Evolutionary conservation across 2,329 filamentous ascomycete genomes (phyloP).

Genomic region (Chrysoporthe puriensis): DNA sequence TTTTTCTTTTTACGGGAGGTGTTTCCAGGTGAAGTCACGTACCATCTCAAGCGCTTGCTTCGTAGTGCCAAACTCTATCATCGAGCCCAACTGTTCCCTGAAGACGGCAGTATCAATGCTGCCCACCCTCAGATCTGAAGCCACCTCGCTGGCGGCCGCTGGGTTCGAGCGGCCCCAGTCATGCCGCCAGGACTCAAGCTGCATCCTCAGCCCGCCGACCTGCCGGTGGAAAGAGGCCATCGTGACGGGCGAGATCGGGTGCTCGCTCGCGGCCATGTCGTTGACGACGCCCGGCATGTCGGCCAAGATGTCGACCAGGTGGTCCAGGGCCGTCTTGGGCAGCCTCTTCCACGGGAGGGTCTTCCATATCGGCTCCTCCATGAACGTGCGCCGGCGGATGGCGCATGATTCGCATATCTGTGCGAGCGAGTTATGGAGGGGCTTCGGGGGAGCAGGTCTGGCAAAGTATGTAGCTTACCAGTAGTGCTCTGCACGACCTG

Average conservation of each 20-base stretch:
- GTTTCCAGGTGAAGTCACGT: neutral
- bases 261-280: slow-evolving; percentile 28
- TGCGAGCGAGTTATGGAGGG: neutral
- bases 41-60: slow-evolving; percentile 27
- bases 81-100: slow-evolving; percentile 22
- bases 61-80: slow-evolving; percentile 26
- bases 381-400: slow-evolving; percentile 31
- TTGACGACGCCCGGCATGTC: slow-evolving; percentile 32
- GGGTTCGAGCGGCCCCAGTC: slow-evolving; percentile 17
- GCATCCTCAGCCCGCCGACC: slow-evolving; percentile 12
- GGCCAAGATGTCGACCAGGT: slow-evolving; percentile 33
- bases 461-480: slow-evolving; percentile 23
- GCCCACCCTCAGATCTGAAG: slow-evolving; percentile 20
- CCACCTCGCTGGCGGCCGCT: slow-evolving; percentile 18
- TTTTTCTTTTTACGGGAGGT: too few relatives aligned
- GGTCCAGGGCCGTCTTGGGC: slow-evolving; percentile 31
- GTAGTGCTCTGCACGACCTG: slow-evolving; percentile 33
- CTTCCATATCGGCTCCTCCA: slow-evolving; percentile 33
- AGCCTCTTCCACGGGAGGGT: slow-evolving; percentile 32
- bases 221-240: slow-evolving; percentile 15
- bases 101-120: slow-evolving; percentile 24
- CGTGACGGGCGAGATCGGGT: slow-evolving; percentile 22
- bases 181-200: slow-evolving; percentile 21
- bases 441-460: too few relatives aligned
- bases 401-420: slow-evolving; percentile 34